Base-by-base conservation (phyloP, 2,329 filamentous ascomycete genomes). In the Pseudonectria buxi region DNA sequence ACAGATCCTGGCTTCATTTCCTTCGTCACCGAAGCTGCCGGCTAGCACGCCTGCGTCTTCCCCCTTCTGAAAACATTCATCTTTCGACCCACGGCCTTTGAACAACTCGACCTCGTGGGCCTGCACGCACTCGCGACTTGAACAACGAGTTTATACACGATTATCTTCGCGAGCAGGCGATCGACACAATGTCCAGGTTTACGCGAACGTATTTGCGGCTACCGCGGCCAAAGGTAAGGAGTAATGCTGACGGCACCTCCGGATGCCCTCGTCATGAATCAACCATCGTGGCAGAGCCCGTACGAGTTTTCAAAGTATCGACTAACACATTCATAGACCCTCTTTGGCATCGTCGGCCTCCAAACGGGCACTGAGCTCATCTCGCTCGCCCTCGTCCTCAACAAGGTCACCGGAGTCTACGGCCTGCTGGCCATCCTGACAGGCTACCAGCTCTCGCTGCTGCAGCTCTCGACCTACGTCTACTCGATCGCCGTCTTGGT, bases 331-430 rank as follows among this genome's bases (percentile, higher is more conserved):
- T 24, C 43, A 27, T 58, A 95, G 88, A 82, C 78, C 30, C 90
- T 95, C 59, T 76, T 95, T 47, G 86, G 86, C 57, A 69, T 88
- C 54, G 83, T 95, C 69, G 86, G 84, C 56, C 78, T 95, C 36
- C 84, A 86, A 52, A 90, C 86, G 24, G 89, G 86, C 48, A 82
- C 86, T 30, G 86, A 92, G 50, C 74, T 95, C 53, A 87, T 95
- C 53, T 81, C 84, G 4, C 72, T 92, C 43, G 80, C 84, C 10
- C 76, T 94, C 45, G 72, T 94, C 36, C 81, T 95, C 66, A 95
- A 95, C 72, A 95, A 95, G 63, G 77, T 89, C 48, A 90, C 86
- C 32, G 89, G 88, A 39, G 71, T 95, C 49, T 95, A 94, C 63
- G 89, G 89, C 46, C 72, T 95, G 28, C 81, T 95, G 49, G 88